phyloP scores from a whole-genome alignment of 345 rosid genomes.

The Gossypium stocksii region DNA sequence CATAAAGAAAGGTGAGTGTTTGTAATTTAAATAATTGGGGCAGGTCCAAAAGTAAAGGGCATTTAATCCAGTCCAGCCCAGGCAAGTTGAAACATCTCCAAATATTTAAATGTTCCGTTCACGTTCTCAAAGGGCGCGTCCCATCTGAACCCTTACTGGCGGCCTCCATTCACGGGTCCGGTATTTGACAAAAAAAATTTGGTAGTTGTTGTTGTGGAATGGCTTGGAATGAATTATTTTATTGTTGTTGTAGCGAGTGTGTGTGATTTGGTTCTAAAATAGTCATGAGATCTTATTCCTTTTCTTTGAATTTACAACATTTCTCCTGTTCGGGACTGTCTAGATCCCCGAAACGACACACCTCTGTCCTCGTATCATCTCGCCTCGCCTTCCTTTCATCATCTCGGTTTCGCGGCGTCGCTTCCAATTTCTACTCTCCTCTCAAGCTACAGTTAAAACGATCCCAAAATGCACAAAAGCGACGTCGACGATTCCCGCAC shows the following conservation, averaged over 20 bases:
- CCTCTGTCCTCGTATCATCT: neutral
- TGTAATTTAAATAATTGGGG: no score
- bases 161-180: neutral
- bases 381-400: neutral
- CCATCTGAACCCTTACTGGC: neutral
- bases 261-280: neutral
- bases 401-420: slow-evolving; percentile 11
- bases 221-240: neutral
- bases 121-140: slow-evolving; percentile 13
- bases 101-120: neutral
- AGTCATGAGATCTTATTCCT: slow-evolving; percentile 37
- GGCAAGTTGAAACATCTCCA: neutral
- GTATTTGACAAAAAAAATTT: slow-evolving; percentile 3
- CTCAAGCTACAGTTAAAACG: slow-evolving; percentile 29
- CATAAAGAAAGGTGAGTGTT: no score
- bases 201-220: no score
- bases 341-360: neutral
- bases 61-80: neutral
- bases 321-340: neutral
- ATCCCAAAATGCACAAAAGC: slow-evolving; percentile 21
- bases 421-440: neutral
- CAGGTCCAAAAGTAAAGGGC: neutral
- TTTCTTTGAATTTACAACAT: slow-evolving; percentile 10
- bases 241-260: neutral
- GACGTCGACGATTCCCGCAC: slow-evolving; percentile 19